These are phyloP conservation scores for Carpinus viminea DNA, from an alignment of 306 rosid genomes.

Conservation along the genomic window DNA sequence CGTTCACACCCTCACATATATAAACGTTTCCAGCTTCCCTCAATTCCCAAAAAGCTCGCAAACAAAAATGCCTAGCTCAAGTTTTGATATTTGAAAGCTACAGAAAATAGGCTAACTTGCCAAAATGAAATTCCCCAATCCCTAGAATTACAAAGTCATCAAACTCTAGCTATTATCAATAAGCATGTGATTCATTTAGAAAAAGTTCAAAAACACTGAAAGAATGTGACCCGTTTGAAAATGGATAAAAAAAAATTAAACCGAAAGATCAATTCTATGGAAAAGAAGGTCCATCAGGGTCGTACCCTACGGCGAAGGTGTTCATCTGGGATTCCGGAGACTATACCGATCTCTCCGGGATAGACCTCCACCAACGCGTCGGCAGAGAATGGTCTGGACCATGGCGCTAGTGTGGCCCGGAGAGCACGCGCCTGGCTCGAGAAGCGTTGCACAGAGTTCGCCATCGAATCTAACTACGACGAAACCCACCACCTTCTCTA, in stretches of 20 bases:
- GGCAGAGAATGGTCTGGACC: slow-evolving; percentile 53
- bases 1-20: background rate
- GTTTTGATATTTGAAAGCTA: background rate
- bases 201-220: background rate
- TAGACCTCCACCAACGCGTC: slow-evolving; percentile 66
- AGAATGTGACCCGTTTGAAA: background rate
- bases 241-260: background rate
- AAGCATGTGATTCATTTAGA: background rate
- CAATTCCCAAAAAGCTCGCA: background rate
- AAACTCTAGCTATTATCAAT: background rate
- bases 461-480: slow-evolving; percentile 39
- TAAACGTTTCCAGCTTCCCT: background rate
- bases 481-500: background rate
- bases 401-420: slow-evolving; percentile 42
- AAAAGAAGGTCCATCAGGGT: background rate
- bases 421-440: slow-evolving; percentile 49
- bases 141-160: background rate
- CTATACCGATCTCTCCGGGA: slow-evolving; percentile 90
- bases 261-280: background rate
- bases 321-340: slow-evolving; percentile 90
- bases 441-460: slow-evolving; percentile 60
- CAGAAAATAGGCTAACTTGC: background rate
- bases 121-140: background rate
- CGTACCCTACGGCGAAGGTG: slow-evolving; percentile 79
- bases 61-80: background rate